Evolutionary conservation across 2,329 filamentous ascomycete genomes (phyloP), one percentile per base, ranked within the genome.

Genomic region (Aspergillus terreus): DNA sequence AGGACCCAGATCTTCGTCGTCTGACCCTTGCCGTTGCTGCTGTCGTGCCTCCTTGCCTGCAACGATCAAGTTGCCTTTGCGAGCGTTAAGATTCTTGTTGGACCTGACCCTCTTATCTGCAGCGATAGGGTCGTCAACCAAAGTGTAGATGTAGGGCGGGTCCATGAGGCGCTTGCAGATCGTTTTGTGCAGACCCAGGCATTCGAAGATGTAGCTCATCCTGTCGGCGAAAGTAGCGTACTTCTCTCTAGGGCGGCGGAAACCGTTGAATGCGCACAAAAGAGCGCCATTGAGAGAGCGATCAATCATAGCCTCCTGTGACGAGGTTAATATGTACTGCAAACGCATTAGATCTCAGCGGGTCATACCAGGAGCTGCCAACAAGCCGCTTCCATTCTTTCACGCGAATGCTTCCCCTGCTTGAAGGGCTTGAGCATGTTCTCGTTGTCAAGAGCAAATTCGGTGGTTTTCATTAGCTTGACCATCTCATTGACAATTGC

Each of bases 161-260:
- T 71, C 70, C 14, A 72, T 52, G 10, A 73, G 53, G 47, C 72
- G 70, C 49, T 72, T 72, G 63, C 69, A 72, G 30, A 73, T 68
- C 0, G 70, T 68, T 56, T 74, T 74, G 27, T 66, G 66, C 7
- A 51, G 56, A 56, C 64, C 46, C 30, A 67, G 51, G 15, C 51
- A 51, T 9, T 60, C 49, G 4, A 65, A 54, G 4, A 58, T 55
- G 25, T 48, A 48, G 38, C 50, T 49, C 23, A 58, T 57, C 19
- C 57, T 54, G 27, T 61, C 51, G n/a, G 57, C 61, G 38, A 67
- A 68, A 4, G 52, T 57, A n/a, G 44, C 38, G 4, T 54, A 40
- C 12, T 57, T 51, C 6, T 32, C 49, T 27, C 51, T 54, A 38
- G 49, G 45, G 42, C 61, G 63, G 40, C 48, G 47, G 45, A 65